Percentiles rank a stretch among this genome's conserved stretches.
These are phyloP conservation scores for Hymenoscyphus linearis DNA, from an alignment of 2,329 filamentous ascomycete genomes.

Conservation along the genomic window DNA sequence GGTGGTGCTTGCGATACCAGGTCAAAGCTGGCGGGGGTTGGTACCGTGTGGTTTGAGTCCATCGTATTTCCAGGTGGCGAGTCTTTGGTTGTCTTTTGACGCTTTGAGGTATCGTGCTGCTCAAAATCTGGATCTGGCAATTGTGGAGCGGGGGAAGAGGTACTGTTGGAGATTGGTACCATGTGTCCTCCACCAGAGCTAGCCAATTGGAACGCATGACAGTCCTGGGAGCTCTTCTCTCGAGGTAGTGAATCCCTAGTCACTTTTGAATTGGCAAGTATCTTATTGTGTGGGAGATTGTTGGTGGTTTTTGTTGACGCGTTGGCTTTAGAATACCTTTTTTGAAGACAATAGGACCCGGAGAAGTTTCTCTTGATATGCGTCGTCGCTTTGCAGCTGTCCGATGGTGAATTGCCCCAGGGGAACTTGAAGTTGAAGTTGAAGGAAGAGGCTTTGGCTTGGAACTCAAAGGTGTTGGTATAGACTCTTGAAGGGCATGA, in stretches of 20 bases:
- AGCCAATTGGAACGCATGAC: neutral
- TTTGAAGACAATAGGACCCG: constrained; percentile 4
- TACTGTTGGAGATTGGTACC: neutral
- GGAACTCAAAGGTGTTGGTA: neutral
- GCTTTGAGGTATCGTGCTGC: too few species aligned
- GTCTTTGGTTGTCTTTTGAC: neutral
- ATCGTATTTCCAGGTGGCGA: neutral
- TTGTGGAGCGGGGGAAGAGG: neutral
- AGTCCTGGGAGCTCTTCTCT: neutral
- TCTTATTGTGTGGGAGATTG: constrained; percentile 1
- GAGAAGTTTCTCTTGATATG: constrained; percentile 3
- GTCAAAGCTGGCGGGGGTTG: neutral
- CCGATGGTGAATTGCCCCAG: neutral
- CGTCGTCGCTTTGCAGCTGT: neutral
- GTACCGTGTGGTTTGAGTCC: neutral
- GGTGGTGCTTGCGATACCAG: neutral
- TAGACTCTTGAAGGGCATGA: neutral
- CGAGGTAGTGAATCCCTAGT: neutral
- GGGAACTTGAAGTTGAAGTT: neutral
- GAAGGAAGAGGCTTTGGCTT: neutral
- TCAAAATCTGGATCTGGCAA: neutral
- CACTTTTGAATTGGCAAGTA: neutral
- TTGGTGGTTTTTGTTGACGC: constrained; percentile 1
- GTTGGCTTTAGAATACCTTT: constrained; percentile 6
- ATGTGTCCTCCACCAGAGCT: neutral